phyloP scores from a whole-genome alignment of 352 stramenopile genomes.

The Phytophthora palmivora region DNA sequence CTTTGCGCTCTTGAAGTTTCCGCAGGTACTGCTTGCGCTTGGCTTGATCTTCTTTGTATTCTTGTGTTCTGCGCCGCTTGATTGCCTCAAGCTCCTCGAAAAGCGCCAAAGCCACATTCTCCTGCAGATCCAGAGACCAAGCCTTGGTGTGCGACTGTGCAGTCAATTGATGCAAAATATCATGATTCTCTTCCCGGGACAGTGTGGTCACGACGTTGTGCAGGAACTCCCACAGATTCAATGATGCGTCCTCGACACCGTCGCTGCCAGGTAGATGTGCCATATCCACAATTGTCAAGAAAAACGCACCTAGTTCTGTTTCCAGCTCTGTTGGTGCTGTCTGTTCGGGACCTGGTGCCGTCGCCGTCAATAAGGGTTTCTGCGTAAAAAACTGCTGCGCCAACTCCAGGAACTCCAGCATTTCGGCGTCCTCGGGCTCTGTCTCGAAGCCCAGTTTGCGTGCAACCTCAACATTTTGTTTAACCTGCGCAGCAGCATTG shows the following conservation, averaged over 20 bases:
- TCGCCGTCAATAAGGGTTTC: conserved; percentile 25
- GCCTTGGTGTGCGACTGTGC: conserved; percentile 52
- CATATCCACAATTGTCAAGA: conserved; percentile 60
- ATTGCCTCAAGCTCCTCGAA: conserved; percentile 41
- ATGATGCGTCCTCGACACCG: conserved; percentile 25
- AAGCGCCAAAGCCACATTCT: conserved; percentile 49
- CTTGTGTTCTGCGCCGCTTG: conserved; percentile 32
- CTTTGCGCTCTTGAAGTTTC: conserved; percentile 34
- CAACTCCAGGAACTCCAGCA: conserved; percentile 71
- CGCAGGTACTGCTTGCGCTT: conserved; percentile 42
- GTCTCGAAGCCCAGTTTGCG: conserved; percentile 76
- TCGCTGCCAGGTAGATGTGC: conserved; percentile 42
- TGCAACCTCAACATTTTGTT: conserved; percentile 67
- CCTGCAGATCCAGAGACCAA: conserved; percentile 64
- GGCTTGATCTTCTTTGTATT: conserved; percentile 40
- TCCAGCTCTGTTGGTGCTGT: conserved; percentile 35
- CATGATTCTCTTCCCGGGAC: conserved; percentile 41
- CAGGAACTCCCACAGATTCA: conserved; percentile 65
- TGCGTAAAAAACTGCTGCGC: conserved; percentile 83
- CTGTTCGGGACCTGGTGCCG: conserved; percentile 22
- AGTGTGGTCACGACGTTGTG: conserved; percentile 40
- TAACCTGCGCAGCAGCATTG: conserved; percentile 62
- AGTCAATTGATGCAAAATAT: conserved; percentile 62
- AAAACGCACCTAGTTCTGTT: conserved; percentile 64
- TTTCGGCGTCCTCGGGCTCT: conserved; percentile 75